Conservation (phyloP, 495 filamentous ascomycete genomes). For the Usnea hakonensis region DNA sequence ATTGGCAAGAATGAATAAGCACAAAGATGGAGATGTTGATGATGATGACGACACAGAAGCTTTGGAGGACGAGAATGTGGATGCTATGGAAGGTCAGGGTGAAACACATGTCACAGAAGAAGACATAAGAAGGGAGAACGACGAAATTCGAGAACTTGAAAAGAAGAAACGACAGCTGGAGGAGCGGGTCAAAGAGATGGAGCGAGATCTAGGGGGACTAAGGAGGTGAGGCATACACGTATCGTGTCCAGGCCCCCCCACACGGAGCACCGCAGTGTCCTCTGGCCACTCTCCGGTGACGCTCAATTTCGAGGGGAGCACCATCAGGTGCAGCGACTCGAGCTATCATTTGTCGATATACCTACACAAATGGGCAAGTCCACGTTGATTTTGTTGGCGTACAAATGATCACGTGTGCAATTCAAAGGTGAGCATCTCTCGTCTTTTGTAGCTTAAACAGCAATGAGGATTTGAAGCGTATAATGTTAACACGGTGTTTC, state of each 20-base stretch:
- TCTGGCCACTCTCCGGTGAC: conserved; percentile 1
- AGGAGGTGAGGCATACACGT: conserved; percentile 34
- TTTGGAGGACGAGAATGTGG: conserved; percentile 33
- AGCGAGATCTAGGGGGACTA: conserved; percentile 67
- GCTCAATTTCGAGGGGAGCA: background rate
- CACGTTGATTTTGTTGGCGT: background rate
- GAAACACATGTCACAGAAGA: conserved; percentile 56
- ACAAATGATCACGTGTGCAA: background rate
- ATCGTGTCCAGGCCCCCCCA: background rate
- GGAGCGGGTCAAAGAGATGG: conserved; percentile 69
- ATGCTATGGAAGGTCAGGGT: conserved; percentile 24
- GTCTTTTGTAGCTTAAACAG: background rate
- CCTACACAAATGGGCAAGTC: background rate
- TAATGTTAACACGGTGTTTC: background rate
- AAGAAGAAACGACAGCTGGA: conserved; percentile 69
- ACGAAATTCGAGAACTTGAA: conserved; percentile 71
- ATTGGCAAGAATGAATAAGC: conserved; percentile 63
- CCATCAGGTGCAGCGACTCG: background rate
- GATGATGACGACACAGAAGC: conserved; percentile 30
- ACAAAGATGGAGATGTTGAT: conserved; percentile 31
- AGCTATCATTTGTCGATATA: background rate
- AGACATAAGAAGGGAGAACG: conserved; percentile 68
- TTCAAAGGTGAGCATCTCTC: background rate
- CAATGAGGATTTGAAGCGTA: background rate
- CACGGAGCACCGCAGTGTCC: background rate